Evolutionary conservation across 257 asterid species (phyloP), one percentile per base, ranked within the genome.

Genomic region (Jasminum sambac): DNA sequence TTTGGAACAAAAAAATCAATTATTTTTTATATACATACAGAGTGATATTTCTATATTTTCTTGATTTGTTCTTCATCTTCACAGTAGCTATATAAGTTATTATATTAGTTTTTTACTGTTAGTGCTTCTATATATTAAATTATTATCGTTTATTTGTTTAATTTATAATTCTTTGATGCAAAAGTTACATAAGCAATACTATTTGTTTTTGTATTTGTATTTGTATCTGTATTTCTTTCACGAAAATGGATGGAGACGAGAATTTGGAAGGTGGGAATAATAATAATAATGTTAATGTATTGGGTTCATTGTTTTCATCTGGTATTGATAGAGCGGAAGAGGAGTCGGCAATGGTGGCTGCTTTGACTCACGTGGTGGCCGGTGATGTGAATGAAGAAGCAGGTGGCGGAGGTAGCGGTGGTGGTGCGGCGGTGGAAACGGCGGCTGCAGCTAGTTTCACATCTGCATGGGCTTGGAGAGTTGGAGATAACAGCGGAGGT

Each of bases 281-380:
- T 30, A 30, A 30, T 30, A 30, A n/a, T n/a, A n/a, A n/a, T n/a
- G n/a, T n/a, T n/a, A 70, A 10, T 58, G 76, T 26, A 46, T 40
- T 74, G 76, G 73, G 70, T 8, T 71, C 81, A 2, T 40, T 83
- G 73, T 71, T 72, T 58, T 78, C 84, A 70, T 30, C 62, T 55
- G 86, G 38, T 76, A 72, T 64, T 14, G 69, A 78, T 59, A 83
- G 95, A 67, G 90, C 90, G 72, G 73, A 69, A 8, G 98, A 93
- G 79, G 86, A 88, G 87, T 84, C 90, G 3, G 85, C 76, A 37
- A 64, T 64, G 68, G 52, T 64, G 4, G 77, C 86, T 0, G 89
- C 89, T 30, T 39, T 84, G 65, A 64, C 83, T n/a, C 78, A 73
- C 52, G 98, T 92, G 38, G 88, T 92, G 48, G 89, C 89, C 71